Evolutionary conservation across 1,139 yeast genomes (phyloP).

Genomic region (Geotrichum restrictum): DNA sequence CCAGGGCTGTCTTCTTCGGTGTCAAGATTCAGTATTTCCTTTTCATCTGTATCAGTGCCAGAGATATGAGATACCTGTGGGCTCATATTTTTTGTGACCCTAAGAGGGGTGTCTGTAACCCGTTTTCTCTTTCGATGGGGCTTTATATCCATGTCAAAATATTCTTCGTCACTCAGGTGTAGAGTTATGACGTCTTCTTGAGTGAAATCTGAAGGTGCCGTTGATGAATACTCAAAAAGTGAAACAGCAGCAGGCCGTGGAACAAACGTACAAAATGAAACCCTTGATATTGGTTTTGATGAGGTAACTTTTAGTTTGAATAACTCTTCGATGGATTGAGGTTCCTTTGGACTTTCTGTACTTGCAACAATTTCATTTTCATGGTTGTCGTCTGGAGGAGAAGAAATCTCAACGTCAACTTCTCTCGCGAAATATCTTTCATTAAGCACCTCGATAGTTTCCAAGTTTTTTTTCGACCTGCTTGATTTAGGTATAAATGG

Average conservation of each 20-base stretch:
- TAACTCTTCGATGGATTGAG: no score
- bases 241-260: background rate
- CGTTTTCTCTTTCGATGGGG: background rate
- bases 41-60: background rate
- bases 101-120: background rate
- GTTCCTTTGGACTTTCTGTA: no score
- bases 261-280: background rate
- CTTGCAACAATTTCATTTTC: no score
- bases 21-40: background rate
- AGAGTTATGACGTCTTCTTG: background rate
- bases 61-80: background rate
- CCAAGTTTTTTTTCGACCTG: background rate
- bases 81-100: background rate
- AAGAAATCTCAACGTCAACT: background rate
- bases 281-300: background rate
- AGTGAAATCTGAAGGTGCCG: background rate
- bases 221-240: background rate
- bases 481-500: constrained; percentile 8
- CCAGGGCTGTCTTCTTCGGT: background rate
- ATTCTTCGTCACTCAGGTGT: constrained; percentile 1
- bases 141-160: background rate
- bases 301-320: background rate
- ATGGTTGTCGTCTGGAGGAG: no score
- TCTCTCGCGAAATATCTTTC: background rate
- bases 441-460: background rate